Evolutionary conservation across 2,329 filamentous ascomycete genomes (phyloP).

Genomic region (Alternaria hordeiaustralica): DNA sequence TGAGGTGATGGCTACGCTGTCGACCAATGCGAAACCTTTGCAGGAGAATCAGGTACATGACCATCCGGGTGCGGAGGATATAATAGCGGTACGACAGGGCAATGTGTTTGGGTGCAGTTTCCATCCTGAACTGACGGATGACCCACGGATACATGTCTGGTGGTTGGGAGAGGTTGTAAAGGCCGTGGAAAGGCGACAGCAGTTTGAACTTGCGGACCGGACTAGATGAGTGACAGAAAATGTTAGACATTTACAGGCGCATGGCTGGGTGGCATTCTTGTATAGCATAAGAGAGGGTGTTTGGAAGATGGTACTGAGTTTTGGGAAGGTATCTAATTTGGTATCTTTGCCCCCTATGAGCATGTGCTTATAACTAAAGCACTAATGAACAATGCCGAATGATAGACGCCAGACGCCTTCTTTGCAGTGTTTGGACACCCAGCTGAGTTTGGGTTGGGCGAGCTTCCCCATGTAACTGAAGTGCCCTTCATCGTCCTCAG

Average conservation of each 20-base stretch:
- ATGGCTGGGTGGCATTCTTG: neutral
- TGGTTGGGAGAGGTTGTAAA: constrained; percentile 76
- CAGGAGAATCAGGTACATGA: constrained; percentile 56
- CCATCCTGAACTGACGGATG: constrained; percentile 89
- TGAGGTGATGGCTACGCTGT: constrained; percentile 65
- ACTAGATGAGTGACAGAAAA: constrained; percentile 16
- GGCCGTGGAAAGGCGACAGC: constrained; percentile 38
- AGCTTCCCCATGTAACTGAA: neutral
- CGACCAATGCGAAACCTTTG: constrained; percentile 57
- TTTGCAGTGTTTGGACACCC: constrained; percentile 13
- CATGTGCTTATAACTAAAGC: neutral
- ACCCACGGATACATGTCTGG: constrained; percentile 89
- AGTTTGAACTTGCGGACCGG: constrained; percentile 41
- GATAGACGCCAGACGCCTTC: constrained; percentile 25
- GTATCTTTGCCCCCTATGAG: neutral
- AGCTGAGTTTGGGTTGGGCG: neutral
- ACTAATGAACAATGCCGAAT: neutral
- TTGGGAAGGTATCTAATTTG: constrained; percentile 3
- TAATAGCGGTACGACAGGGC: constrained; percentile 86
- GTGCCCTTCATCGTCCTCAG: neutral
- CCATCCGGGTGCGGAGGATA: constrained; percentile 64
- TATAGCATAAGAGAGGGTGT: constrained; percentile 17
- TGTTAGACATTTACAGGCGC: neutral
- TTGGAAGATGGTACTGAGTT: constrained; percentile 9
- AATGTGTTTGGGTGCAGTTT: constrained; percentile 96